These are phyloP conservation scores for Candida verbasci DNA, from an alignment of 805 yeast species.

Conservation along the genomic window DNA sequence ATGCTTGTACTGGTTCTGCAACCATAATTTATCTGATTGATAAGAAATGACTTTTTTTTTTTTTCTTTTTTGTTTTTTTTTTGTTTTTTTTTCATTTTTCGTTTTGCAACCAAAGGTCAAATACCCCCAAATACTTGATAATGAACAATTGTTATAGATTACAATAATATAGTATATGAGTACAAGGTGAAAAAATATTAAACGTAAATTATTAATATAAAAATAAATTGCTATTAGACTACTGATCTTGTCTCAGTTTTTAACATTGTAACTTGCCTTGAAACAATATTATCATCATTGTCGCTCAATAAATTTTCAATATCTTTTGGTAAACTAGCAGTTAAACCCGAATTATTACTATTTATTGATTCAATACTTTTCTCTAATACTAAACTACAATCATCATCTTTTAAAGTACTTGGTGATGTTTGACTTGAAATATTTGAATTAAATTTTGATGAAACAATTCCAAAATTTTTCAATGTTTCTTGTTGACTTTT, in stretches of 20 bases:
- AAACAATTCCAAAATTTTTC: neutral
- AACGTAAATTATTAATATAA: too few relatives aligned
- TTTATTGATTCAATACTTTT: neutral
- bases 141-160: too few relatives aligned
- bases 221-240: neutral
- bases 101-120: too few relatives aligned
- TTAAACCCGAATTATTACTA: conserved; percentile 2
- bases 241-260: conserved; percentile 2
- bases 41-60: neutral
- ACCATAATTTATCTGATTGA: conserved; percentile 22
- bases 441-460: conserved; percentile 2
- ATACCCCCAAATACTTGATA: too few relatives aligned
- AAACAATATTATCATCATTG: conserved; percentile 4
- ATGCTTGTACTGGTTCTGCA: conserved; percentile 43
- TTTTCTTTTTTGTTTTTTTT: neutral
- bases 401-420: conserved; percentile 5
- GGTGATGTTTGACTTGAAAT: neutral
- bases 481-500: conserved; percentile 3
- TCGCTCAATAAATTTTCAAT: conserved; percentile 8
- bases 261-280: conserved; percentile 5
- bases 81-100: neutral
- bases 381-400: conserved; percentile 2
- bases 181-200: too few relatives aligned
- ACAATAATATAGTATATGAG: neutral
- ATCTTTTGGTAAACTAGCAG: conserved; percentile 7